phyloP scores from a whole-genome alignment of 1,284 basidiomycete species.

The Cutaneotrichosporon curvatum region DNA sequence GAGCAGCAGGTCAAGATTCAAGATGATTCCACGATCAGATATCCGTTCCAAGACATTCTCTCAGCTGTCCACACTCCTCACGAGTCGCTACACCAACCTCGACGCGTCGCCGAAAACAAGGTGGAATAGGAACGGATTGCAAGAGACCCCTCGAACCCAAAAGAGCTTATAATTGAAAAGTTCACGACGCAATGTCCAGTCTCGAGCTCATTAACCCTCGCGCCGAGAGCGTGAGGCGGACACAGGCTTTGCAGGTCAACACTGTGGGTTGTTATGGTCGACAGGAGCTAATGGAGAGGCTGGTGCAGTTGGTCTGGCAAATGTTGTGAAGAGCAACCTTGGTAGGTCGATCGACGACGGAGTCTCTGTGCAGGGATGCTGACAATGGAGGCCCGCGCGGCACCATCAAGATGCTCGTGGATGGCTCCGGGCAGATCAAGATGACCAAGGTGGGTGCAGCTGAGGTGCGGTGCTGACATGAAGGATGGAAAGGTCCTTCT shows the following conservation, averaged over 20 bases:
- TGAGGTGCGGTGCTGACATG: neutral
- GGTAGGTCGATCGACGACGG: constrained; percentile 51
- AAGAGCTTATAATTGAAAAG: neutral
- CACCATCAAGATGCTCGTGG: constrained; percentile 98
- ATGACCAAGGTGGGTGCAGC: constrained; percentile 72
- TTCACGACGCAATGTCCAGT: constrained; percentile 31
- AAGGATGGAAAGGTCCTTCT: constrained; percentile 93
- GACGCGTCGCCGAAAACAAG: neutral
- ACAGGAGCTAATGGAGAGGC: constrained; percentile 18
- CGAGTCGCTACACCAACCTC: neutral
- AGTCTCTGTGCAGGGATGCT: constrained; percentile 2
- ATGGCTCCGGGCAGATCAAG: constrained; percentile 98
- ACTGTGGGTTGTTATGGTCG: constrained; percentile 36
- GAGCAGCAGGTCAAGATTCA: neutral
- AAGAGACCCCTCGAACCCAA: neutral
- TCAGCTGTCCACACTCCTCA: neutral
- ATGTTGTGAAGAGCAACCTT: constrained; percentile 93
- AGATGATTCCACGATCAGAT: neutral
- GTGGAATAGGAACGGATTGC: no score
- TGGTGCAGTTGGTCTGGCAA: constrained; percentile 94
- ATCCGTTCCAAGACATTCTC: constrained; percentile 11
- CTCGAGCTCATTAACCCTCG: constrained; percentile 92
- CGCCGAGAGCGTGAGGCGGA: constrained; percentile 87
- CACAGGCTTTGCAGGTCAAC: constrained; percentile 84
- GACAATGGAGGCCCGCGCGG: constrained; percentile 69